Evolutionary conservation across 1,284 basidiomycete species (phyloP).

Genomic region (Trichosporon faecale): DNA sequence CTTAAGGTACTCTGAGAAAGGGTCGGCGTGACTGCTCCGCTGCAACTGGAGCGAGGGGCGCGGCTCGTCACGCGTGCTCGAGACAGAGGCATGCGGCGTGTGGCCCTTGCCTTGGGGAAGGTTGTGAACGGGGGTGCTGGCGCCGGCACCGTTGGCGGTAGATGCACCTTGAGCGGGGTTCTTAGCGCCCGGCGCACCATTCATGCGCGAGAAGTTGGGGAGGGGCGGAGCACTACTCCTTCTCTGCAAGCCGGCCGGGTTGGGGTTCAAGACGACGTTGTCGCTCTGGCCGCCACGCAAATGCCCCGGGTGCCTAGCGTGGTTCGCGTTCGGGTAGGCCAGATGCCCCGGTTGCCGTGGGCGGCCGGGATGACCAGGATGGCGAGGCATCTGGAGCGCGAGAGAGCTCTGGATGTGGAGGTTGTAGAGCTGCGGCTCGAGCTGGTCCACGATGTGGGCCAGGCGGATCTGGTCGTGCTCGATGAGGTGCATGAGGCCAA

Average conservation of each 20-base stretch:
- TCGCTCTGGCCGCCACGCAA: neutral
- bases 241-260: neutral
- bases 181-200: no score
- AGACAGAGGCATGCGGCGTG: neutral
- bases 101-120: neutral
- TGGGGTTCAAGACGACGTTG: neutral
- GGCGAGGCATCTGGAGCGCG: neutral
- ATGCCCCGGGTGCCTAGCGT: no score
- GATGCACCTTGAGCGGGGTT: neutral
- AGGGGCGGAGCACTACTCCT: conserved; percentile 4
- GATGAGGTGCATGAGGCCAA: conserved; percentile 34
- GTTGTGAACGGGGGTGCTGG: neutral
- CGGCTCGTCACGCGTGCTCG: neutral
- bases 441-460: conserved; percentile 33
- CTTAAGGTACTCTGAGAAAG: neutral
- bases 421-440: conserved; percentile 16
- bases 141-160: neutral
- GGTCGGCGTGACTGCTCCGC: neutral
- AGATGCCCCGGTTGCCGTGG: no score
- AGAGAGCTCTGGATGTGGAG: neutral
- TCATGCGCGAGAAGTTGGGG: neutral
- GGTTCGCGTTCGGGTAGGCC: no score
- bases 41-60: neutral
- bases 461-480: conserved; percentile 35
- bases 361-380: no score